Evolutionary conservation across 257 asterid genomes (phyloP).

Genomic region (Coffea eugenioides): DNA sequence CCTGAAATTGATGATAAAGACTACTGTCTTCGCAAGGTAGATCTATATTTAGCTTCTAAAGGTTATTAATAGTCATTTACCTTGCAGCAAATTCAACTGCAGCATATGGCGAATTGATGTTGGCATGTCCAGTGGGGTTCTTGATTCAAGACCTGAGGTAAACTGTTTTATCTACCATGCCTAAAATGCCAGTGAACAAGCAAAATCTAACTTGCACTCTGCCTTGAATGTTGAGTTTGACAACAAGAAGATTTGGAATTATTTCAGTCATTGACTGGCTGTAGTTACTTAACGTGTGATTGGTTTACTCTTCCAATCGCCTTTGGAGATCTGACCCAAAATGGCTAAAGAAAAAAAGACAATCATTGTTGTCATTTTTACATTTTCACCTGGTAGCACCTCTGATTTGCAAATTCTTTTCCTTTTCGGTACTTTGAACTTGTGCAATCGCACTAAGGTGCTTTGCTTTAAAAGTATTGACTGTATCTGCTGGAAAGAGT

Average conservation of each 20-base stretch:
- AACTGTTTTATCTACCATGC: slow-evolving; percentile 9
- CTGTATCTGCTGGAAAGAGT: neutral
- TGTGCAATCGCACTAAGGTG: neutral
- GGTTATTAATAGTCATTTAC: slow-evolving; percentile 17
- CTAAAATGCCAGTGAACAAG: neutral
- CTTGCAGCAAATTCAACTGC: slow-evolving; percentile 69
- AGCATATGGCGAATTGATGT: slow-evolving; percentile 90
- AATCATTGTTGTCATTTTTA: no score
- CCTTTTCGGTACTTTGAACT: neutral
- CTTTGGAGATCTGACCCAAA: no score
- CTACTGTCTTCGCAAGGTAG: neutral
- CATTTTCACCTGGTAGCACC: neutral
- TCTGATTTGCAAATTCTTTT: neutral
- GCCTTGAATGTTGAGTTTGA: neutral
- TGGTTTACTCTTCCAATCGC: neutral
- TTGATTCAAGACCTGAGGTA: slow-evolving; percentile 95
- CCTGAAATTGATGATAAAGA: neutral
- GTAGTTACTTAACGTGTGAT: neutral
- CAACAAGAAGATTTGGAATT: neutral
- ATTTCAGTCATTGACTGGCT: neutral
- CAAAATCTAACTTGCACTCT: neutral
- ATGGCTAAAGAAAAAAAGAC: no score
- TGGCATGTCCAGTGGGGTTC: slow-evolving; percentile 98
- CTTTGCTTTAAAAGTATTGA: neutral
- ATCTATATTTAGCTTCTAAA: slow-evolving; percentile 6